Evolutionary conservation across 1,284 basidiomycete genomes (phyloP).

Genomic region (Heterobasidion annosum): DNA sequence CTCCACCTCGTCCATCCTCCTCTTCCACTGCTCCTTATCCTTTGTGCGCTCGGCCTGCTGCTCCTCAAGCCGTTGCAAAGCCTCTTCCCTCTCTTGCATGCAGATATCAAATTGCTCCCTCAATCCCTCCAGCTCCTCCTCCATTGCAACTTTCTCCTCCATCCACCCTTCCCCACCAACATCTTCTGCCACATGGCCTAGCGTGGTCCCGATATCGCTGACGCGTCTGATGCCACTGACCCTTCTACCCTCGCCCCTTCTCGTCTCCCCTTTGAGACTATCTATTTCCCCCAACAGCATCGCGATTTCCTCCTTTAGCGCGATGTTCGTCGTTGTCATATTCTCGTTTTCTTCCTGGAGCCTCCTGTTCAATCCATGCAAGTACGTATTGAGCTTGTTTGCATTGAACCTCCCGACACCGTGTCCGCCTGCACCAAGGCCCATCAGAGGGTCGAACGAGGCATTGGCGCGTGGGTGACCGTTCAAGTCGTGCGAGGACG

Average conservation of each 20-base stretch:
- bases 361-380: constrained; percentile 72
- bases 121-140: constrained; percentile 39
- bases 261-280: constrained; percentile 19
- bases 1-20: constrained; percentile 61
- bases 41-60: constrained; percentile 46
- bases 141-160: constrained; percentile 48
- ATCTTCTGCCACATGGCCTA: constrained; percentile 57
- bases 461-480: constrained; percentile 75
- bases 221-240: constrained; percentile 27
- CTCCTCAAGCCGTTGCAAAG: constrained; percentile 32
- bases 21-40: constrained; percentile 61
- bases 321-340: constrained; percentile 39
- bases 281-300: constrained; percentile 37
- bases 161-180: constrained; percentile 48
- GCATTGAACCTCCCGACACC: constrained; percentile 67
- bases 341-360: constrained; percentile 76
- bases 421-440: constrained; percentile 52
- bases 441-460: constrained; percentile 73
- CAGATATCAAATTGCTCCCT: constrained; percentile 32
- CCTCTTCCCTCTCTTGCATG: constrained; percentile 27
- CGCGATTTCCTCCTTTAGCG: constrained; percentile 22
- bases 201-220: constrained; percentile 37
- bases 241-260: constrained; percentile 17
- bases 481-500: constrained; percentile 79
- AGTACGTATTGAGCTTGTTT: constrained; percentile 70